Evolutionary conservation across 139 green algal species (phyloP), one percentile per base, ranked within the genome.

Genomic region (Pycnococcus provasolii): DNA sequence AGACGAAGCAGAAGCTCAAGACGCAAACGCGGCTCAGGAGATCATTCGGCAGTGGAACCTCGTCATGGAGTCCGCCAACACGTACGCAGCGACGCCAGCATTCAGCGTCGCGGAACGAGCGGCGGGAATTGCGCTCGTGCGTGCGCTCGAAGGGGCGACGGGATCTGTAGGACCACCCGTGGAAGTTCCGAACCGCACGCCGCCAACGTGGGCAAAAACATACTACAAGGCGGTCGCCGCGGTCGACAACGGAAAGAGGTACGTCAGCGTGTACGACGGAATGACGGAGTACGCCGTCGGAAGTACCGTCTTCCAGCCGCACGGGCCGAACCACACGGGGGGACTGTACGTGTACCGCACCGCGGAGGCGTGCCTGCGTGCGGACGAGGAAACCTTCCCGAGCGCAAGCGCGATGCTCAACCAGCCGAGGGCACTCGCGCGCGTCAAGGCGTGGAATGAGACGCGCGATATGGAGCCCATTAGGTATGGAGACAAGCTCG

Each of bases 181-280:
- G 26, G 26, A 26, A 26, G 26, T 26, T 26, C 26, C 26, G 26
- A 26, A 26, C 26, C 26, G 26, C 6, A 60, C 13, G 6, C 53
- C 53, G 8, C 53, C 53, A n/a, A 43, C 15, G 53, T 37, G 41
- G 15, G 53, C 53, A 15, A 60, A 60, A n/a, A 43, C 53, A 4
- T 60, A 60, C 53, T 60, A 60, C 53, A 60, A 60, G 13, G 53
- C 41, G 15, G 53, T 60, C 53, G 53, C 53, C 8, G 53, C 8
- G 6, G 53, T 60, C 7, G 8, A 4, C 53, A 4, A 8, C 15
- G 53, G 53, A 15, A n/a, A 41, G 15, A 4, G 41, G 6, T 60
- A 60, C 53, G 53, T 60, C 8, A 43, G 15, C 53, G 53, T 60
- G 15, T 60, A 60, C 53, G 53, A 60, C 53, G 53, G 53, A 15